Conservation (phyloP, 495 filamentous ascomycete genomes). For the Aspergillus sclerotiicarbonarius region DNA sequence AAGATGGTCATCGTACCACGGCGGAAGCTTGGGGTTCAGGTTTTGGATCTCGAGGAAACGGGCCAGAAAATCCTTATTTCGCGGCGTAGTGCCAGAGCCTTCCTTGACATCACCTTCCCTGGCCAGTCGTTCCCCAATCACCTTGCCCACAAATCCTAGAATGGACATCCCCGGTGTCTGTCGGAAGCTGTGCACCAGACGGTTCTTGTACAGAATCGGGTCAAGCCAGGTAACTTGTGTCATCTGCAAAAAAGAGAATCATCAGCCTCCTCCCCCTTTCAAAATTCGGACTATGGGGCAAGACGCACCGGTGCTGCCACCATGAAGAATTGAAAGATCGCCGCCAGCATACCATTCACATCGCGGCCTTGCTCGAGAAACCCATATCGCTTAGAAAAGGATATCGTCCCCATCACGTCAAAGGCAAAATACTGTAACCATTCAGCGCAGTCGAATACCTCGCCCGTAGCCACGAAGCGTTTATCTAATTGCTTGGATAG, state of each 20-base stretch:
- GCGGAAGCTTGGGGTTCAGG: neutral
- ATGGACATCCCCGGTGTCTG: too few relatives aligned
- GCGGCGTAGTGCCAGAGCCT: neutral
- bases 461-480: slow-evolving; percentile 21
- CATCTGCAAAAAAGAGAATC: slow-evolving; percentile 15
- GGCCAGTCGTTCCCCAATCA: too few relatives aligned
- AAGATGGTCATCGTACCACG: neutral
- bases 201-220: slow-evolving; percentile 47
- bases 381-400: slow-evolving; percentile 38
- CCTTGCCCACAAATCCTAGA: too few relatives aligned
- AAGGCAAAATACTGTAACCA: slow-evolving; percentile 50
- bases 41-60: neutral
- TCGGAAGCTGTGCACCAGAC: slow-evolving; percentile 27
- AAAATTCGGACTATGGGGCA: neutral
- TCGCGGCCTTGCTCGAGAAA: slow-evolving; percentile 42
- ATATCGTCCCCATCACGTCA: slow-evolving; percentile 43
- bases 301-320: slow-evolving; percentile 23
- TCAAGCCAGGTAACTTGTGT: slow-evolving; percentile 51
- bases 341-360: slow-evolving; percentile 30
- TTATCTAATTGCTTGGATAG: slow-evolving; percentile 23
- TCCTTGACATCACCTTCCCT: neutral
- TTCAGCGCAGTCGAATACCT: slow-evolving; percentile 30
- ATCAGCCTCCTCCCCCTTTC: too few relatives aligned
- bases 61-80: neutral
- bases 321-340: slow-evolving; percentile 19